These are phyloP conservation scores for Eucalyptus pauciflora DNA, from an alignment of 345 rosid species.

Conservation along the genomic window DNA sequence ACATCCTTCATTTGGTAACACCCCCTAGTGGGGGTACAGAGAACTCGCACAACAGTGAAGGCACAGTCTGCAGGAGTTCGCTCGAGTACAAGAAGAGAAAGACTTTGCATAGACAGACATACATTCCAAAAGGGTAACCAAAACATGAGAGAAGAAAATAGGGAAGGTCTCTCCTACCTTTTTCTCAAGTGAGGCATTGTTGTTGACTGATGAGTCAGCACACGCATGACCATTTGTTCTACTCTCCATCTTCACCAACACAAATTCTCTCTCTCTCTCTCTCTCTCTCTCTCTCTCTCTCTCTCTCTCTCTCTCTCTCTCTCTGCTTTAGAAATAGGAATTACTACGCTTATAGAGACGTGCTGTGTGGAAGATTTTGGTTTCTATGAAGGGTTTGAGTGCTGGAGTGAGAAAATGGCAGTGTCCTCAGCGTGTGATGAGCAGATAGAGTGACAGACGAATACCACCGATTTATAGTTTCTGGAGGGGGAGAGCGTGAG, in stretches of 20 bases:
- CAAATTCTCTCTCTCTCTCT: too few species aligned
- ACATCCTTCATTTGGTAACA: not conserved
- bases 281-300: not conserved
- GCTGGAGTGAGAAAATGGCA: not conserved
- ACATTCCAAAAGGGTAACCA: not conserved
- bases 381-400: not conserved
- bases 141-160: not conserved
- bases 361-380: not conserved
- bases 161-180: not conserved
- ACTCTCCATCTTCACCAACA: not conserved
- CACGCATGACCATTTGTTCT: not conserved
- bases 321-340: not conserved
- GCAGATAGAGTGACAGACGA: not conserved
- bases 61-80: not conserved
- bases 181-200: not conserved
- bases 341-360: not conserved
- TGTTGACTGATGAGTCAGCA: not conserved
- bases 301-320: not conserved
- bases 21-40: not conserved
- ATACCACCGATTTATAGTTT: not conserved
- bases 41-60: not conserved
- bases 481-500: not conserved
- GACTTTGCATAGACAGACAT: not conserved
- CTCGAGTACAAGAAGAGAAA: not conserved
- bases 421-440: not conserved